Evolutionary conservation across 2,329 filamentous ascomycete species (phyloP).

Genomic region (Dothideomycetidae sp.): DNA sequence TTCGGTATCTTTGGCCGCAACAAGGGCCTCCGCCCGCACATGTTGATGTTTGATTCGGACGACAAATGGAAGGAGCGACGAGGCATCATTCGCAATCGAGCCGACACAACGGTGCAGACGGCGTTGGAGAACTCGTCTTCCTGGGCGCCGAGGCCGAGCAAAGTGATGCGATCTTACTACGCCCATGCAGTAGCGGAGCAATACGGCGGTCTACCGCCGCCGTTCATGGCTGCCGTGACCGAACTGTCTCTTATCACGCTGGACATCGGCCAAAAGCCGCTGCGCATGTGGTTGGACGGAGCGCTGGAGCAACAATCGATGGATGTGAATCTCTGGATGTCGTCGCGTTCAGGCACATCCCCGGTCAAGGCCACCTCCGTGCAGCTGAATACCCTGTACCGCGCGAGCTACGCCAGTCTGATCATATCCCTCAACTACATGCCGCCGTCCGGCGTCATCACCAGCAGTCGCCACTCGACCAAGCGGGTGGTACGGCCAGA

Average conservation of each 20-base stretch:
- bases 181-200: not conserved
- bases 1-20: not conserved
- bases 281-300: not conserved
- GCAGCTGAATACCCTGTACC: not conserved
- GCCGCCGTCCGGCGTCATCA: not conserved
- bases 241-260: not conserved
- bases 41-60: not conserved
- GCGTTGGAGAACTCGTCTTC: not conserved
- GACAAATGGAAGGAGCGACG: not conserved
- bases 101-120: not conserved
- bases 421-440: not conserved
- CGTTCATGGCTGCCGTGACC: not conserved
- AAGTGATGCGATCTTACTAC: not conserved
- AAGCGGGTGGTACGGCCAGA: not conserved
- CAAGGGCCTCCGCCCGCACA: not conserved
- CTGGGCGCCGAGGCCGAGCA: not conserved
- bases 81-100: not conserved
- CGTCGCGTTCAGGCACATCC: not conserved
- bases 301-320: not conserved
- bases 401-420: not conserved
- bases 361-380: not conserved
- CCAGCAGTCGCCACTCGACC: not conserved
- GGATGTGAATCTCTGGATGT: not conserved
- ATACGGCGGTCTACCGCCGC: not conserved
- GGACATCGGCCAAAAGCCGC: not conserved